Evolutionary conservation across 352 stramenopile genomes (phyloP).

Genomic region (Halophytophthora polymorphica): DNA sequence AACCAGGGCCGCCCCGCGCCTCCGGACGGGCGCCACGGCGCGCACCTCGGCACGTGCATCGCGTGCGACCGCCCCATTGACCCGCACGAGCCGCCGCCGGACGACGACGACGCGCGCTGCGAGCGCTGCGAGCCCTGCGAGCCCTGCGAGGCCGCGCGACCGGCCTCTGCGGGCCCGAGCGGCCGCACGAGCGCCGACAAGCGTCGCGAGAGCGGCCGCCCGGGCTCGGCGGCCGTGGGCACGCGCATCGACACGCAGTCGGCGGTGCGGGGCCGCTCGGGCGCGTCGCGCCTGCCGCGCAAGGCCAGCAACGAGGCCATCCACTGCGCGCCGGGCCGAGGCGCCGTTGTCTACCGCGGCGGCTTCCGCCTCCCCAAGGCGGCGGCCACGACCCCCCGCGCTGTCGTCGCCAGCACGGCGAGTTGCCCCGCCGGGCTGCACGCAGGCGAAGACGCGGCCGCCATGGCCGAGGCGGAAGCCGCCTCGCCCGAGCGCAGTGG

Average conservation of each 20-base stretch:
- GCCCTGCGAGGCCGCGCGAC: conserved; percentile 1
- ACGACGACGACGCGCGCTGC: conserved; percentile 10
- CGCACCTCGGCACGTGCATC: conserved; percentile 52
- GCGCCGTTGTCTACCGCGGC: conserved; percentile 55
- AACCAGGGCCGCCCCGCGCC: conserved; percentile 38
- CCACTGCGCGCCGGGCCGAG: conserved; percentile 40
- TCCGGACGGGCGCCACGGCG: conserved; percentile 20
- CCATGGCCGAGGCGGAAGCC: not conserved
- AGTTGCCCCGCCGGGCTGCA: conserved; percentile 18
- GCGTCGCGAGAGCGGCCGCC: conserved; percentile 7
- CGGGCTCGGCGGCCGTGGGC: conserved; percentile 15
- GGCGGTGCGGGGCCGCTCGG: conserved; percentile 37
- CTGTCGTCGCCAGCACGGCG: conserved; percentile 1
- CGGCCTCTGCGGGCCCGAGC: conserved; percentile 22
- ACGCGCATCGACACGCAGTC: conserved; percentile 57
- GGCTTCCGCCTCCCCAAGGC: conserved; percentile 56
- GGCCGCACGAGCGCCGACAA: conserved; percentile 30
- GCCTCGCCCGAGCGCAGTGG: conserved; percentile 1
- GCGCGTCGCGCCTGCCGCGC: conserved; percentile 22
- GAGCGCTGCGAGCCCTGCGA: too few relatives aligned
- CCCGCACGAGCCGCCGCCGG: conserved; percentile 12
- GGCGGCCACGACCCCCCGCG: not conserved
- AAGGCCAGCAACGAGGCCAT: conserved; percentile 29
- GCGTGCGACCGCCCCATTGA: conserved; percentile 62
- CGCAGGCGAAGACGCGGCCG: conserved; percentile 4